Evolutionary conservation across 805 yeast genomes (phyloP).

Genomic region (Saccharomycopsis malanga): DNA sequence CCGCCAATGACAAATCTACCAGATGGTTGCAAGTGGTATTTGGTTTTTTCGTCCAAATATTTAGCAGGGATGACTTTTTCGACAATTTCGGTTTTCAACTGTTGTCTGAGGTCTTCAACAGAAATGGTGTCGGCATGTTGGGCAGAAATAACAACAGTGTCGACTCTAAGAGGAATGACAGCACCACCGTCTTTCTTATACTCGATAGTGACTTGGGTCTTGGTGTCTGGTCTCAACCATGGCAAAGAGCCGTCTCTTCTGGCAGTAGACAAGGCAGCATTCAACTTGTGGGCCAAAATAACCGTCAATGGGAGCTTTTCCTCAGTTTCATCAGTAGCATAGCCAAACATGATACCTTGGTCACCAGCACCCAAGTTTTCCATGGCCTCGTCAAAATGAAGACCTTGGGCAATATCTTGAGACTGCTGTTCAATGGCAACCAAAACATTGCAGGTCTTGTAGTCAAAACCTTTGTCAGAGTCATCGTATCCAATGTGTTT

Average conservation of each 20-base stretch:
- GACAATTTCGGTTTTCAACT: conserved; percentile 72
- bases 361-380: conserved; percentile 99
- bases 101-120: conserved; percentile 83
- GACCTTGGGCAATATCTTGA: conserved; percentile 98
- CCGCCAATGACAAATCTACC: conserved; percentile 99
- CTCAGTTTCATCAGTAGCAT: conserved; percentile 98
- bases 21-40: conserved; percentile 98
- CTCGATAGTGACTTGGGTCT: conserved; percentile 98
- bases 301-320: conserved; percentile 95
- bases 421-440: conserved; percentile 99
- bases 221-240: conserved; percentile 99
- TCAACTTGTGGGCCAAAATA: conserved; percentile 89
- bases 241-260: conserved; percentile 92
- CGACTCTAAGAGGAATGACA: conserved; percentile 91
- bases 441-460: conserved; percentile 97
- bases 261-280: conserved; percentile 93
- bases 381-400: conserved; percentile 87
- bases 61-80: conserved; percentile 89
- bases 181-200: conserved; percentile 93
- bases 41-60: conserved; percentile 88
- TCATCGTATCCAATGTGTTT: conserved; percentile 97
- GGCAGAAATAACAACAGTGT: conserved; percentile 94
- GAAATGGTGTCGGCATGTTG: conserved; percentile 96
- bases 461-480: conserved; percentile 95
- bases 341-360: conserved; percentile 99